phyloP scores from a whole-genome alignment of 176 grass and related monocot species.

The Pontederia crassipes region DNA sequence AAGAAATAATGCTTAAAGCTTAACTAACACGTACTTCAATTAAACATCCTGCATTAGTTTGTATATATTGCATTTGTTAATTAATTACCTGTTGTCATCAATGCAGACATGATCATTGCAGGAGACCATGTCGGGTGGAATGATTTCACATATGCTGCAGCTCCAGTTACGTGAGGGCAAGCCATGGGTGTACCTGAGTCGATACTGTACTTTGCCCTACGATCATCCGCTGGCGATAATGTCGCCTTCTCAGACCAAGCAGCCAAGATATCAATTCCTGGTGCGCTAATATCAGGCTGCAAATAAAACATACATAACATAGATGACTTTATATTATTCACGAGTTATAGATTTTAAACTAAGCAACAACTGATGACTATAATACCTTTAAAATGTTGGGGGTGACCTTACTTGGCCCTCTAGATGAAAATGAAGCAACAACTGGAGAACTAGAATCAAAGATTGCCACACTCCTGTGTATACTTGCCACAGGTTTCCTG shows the following conservation, averaged over 20 bases:
- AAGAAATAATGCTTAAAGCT: too few relatives aligned
- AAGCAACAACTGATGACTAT: background rate
- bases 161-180: constrained; percentile 20
- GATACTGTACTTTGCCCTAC: constrained; percentile 20
- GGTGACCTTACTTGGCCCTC: constrained; percentile 30
- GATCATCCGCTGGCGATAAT: background rate
- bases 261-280: constrained; percentile 29
- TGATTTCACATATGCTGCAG: constrained; percentile 34
- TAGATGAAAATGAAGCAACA: background rate
- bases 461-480: constrained; percentile 4
- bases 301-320: background rate
- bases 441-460: constrained; percentile 13
- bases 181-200: constrained; percentile 39
- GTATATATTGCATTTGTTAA: too few relatives aligned
- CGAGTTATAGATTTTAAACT: too few relatives aligned
- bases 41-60: background rate
- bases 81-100: constrained; percentile 42
- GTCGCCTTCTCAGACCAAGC: constrained; percentile 15
- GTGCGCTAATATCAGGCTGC: constrained; percentile 30
- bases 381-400: constrained; percentile 39
- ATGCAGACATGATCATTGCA: constrained; percentile 41
- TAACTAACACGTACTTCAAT: too few relatives aligned
- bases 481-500: constrained; percentile 34
- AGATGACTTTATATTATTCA: too few relatives aligned
- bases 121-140: constrained; percentile 46